A percentile compares a stretch with the other conserved stretches of the same genome.
phyloP scores from a whole-genome alignment of 2,329 filamentous ascomycete genomes.

The Helicocarpus griseus region DNA sequence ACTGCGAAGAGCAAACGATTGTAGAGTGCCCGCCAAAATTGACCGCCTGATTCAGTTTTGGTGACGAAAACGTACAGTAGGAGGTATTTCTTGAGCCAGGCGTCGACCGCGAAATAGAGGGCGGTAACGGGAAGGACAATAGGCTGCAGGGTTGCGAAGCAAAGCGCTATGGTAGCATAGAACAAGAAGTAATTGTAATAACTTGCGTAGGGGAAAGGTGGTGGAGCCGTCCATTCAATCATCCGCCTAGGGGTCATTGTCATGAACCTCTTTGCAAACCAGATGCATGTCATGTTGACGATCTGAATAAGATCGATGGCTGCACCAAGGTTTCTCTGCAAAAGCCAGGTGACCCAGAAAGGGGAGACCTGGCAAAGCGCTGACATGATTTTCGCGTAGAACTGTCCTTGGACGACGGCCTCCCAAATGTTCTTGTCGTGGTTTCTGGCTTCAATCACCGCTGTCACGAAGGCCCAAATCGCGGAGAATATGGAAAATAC shows the following conservation, averaged over 20 bases:
- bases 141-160: conserved; percentile 76
- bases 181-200: conserved; percentile 99
- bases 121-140: conserved; percentile 77
- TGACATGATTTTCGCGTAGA: conserved; percentile 57
- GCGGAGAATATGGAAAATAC: conserved; percentile 89
- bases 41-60: conserved; percentile 89
- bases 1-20: conserved; percentile 84
- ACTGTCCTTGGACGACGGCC: conserved; percentile 54
- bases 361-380: conserved; percentile 72
- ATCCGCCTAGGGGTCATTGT: conserved; percentile 81
- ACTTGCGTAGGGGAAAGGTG: conserved; percentile 84
- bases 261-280: conserved; percentile 73
- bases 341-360: conserved; percentile 89
- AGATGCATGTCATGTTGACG: conserved; percentile 73
- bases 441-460: conserved; percentile 51
- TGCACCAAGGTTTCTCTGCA: conserved; percentile 87
- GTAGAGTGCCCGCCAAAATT: conserved; percentile 84
- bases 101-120: conserved; percentile 80
- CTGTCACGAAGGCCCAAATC: conserved; percentile 62
- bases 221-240: conserved; percentile 87
- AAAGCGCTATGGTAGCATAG: conserved; percentile 81
- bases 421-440: conserved; percentile 55
- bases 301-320: conserved; percentile 89
- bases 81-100: conserved; percentile 88
- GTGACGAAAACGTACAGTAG: conserved; percentile 91